Evolutionary conservation across 2,329 filamentous ascomycete species (phyloP).

Genomic region (Neonectria hederae): DNA sequence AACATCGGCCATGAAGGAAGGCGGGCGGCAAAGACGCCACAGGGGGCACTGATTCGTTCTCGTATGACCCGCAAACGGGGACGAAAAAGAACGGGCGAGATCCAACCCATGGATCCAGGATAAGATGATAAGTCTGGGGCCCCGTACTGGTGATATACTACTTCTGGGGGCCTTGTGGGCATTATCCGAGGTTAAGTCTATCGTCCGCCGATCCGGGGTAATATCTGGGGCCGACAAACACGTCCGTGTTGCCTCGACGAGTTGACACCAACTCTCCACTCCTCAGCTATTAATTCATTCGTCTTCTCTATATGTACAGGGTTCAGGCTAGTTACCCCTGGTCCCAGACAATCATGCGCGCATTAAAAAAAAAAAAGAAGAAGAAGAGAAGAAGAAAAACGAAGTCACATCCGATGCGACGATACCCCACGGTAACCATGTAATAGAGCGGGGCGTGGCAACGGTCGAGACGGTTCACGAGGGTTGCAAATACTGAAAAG

Average conservation of each 20-base stretch:
- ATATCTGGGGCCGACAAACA: slow-evolving; percentile 9
- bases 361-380: neutral
- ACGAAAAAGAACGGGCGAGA: neutral
- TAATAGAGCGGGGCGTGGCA: neutral
- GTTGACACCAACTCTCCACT: neutral
- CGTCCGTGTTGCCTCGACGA: neutral
- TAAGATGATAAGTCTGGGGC: slow-evolving; percentile 25
- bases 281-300: neutral
- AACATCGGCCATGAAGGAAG: neutral
- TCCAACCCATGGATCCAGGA: slow-evolving; percentile 7
- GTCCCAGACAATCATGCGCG: neutral
- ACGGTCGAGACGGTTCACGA: neutral
- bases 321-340: neutral
- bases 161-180: slow-evolving; percentile 15
- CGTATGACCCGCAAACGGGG: slow-evolving; percentile 22
- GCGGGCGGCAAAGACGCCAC: slow-evolving; percentile 16
- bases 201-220: slow-evolving; percentile 31
- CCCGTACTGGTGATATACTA: slow-evolving; percentile 26
- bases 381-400: neutral
- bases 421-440: neutral
- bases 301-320: neutral
- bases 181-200: slow-evolving; percentile 27
- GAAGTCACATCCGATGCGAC: neutral
- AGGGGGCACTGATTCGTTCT: slow-evolving; percentile 1
- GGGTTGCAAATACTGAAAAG: neutral